Evolutionary conservation across 1,139 yeast species (phyloP), one percentile per base, ranked within the genome.

Genomic region (Suhomyces taliae): DNA sequence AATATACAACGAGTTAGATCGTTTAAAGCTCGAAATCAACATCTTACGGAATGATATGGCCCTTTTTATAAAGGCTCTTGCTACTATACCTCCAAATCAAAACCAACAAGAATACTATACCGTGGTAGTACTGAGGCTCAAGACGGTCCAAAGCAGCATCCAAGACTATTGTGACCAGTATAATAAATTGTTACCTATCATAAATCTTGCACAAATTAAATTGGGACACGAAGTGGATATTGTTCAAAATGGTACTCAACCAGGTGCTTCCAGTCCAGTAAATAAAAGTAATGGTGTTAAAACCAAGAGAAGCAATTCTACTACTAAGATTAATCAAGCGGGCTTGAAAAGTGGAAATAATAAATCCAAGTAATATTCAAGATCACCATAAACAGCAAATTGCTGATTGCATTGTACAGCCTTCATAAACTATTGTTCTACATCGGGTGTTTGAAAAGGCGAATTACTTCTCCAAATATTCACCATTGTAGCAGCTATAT

Each of bases 141-240:
- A 64, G 38, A 58, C 65, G 2, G 68, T 79, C 8, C 76, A 72
- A 51, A 54, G 51, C 11, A 67, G 70, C 45, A 75, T 78, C 34
- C 68, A 67, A 38, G 73, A 69, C 7, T 79, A 78, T 49, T 72
- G 78, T 52, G 63, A 56, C 5, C 69, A 76, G 47, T 79, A 78
- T 55, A 74, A 72, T 48, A 66, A 72, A 50, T 59, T 78, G 15
- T 61, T 77, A 4, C 83, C 83, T 2, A 69, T 79, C 34, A 76
- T 80, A 37, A 72, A 78, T 50, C 67, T 76, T 52, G 72, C 82
- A 1, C 83, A 79, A 55, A 71, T 76, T 36, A 76, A 74, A 50
- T 61, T 75, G 45, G 80, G 79, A 1, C 74, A 74, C 46, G 79
- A 74, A 37, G 78, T 70, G 27, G 80, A 75, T 52, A 63, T 59